Base-by-base conservation (phyloP, 345 rosid genomes). In the Corymbia maculata region DNA sequence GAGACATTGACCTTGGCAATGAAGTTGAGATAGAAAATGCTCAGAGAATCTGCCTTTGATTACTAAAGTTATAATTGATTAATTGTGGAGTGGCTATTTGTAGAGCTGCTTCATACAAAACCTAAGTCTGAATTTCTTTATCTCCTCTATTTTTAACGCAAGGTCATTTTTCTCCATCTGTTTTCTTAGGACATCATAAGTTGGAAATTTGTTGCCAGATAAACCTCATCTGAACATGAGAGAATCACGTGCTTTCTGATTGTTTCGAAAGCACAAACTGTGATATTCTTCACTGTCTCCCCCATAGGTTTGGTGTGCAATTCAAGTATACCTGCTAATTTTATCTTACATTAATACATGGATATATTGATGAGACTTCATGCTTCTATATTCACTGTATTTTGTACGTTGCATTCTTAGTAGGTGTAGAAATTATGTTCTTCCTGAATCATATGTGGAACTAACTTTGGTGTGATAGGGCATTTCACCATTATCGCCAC, bases 401-500 rank as follows among this genome's bases (percentile, higher is more conserved):
- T 75, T 42, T 44, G 84, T 10, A 42, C 13, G 26, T 17, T 9
- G 26, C 82, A 70, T 9, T 36, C 57, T 86, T 66, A 42, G 32
- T 24, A 42, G 75, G 87, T 49, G 68, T 47, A 47, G 51, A 86
- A 61, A 42, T 51, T 19, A 15, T 8, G 59, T 42, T 42, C 82
- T 75, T 75, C 82, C 82, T 36, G 47, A 70, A 75, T 75, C 42
- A 42, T 19, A 82, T 49, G 70, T 44, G 47, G 16, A 44, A 4
- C 28, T 68, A 52, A 26, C 28, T 24, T 24, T 49, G 64, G 9
- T 59, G 52, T 86, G 87, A 87, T 92, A 98, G 99, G 99, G 99
- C 99, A 84, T 97, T 98, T 91, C 99, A 98, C 94, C 96, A 97
- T 93, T 98, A 94, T 51, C 92, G 98, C 19, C 88, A 87, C 68